Evolutionary conservation across 208 protist species (phyloP).

Genomic region (Trypanosomatidae sp.): DNA sequence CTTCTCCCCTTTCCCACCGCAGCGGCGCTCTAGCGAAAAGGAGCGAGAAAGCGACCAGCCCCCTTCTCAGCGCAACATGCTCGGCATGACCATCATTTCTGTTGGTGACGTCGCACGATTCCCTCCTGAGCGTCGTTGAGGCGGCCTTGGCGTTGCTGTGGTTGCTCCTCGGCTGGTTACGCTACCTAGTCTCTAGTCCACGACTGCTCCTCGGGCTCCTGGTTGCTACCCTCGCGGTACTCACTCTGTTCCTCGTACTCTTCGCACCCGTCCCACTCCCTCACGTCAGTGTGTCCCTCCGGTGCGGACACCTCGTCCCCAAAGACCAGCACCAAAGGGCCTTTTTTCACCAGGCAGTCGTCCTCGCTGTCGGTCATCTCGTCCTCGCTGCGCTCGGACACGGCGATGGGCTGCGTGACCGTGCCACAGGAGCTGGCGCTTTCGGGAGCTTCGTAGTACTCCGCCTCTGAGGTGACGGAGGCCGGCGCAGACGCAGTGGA

Average conservation of each 20-base stretch:
- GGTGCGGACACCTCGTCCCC: slow-evolving; percentile 35
- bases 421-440: slow-evolving; percentile 26
- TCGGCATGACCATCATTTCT: neutral
- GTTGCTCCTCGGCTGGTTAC: neutral
- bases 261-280: slow-evolving; percentile 22
- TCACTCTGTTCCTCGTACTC: slow-evolving; percentile 16
- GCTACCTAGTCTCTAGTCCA: neutral
- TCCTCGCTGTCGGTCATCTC: slow-evolving; percentile 25
- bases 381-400: slow-evolving; percentile 38
- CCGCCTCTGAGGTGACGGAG: neutral
- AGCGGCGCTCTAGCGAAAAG: neutral
- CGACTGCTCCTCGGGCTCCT: neutral
- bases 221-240: neutral
- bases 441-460: neutral
- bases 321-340: slow-evolving; percentile 31
- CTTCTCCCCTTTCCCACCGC: neutral
- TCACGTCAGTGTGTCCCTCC: slow-evolving; percentile 16
- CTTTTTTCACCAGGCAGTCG: slow-evolving; percentile 39
- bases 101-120: neutral
- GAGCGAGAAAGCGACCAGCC: neutral
- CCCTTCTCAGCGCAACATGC: neutral
- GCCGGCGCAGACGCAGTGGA: neutral
- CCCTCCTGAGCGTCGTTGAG: slow-evolving; percentile 6
- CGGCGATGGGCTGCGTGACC: slow-evolving; percentile 44
- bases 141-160: slow-evolving; percentile 1